Evolutionary conservation across 495 filamentous ascomycete genomes (phyloP), one percentile per base, ranked within the genome.

Genomic region (Glutinoglossum americanum): DNA sequence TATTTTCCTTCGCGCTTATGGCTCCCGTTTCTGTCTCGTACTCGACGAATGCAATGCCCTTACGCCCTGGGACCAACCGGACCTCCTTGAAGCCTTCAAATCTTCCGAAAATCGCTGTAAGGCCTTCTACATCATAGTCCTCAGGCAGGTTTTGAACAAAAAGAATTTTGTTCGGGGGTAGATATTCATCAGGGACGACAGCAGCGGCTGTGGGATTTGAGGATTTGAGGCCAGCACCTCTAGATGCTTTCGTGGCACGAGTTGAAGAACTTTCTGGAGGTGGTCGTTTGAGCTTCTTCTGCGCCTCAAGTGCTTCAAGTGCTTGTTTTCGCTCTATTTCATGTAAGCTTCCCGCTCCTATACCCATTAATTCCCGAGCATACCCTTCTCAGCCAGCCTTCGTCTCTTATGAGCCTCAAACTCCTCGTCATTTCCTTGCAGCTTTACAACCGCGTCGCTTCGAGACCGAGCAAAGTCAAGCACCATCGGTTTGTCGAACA

Each of bases 11-110:
- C 33, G 92, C 92, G 55, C 79, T 82, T 62, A 96, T 96, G 47
- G 93, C 89, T 10, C 87, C 88, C 15, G 80, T 73, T 73, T 96
- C 85, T 60, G 75, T 79, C 67, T 94, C 87, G 71, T 95, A 99
- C 69, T 99, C 93, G 61, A 96, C 87, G 67, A 97, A 97, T 1
- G 87, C 90, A 71, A 99, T 90, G 10, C 86, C 87, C 66, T 79
- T 84, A 59, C 93, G 75, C 7, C 86, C 85, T 6, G 89, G 87
- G 48, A 97, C 89, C 68, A 84, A 70, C 58, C 93, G 80, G 30
- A 95, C 87, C 67, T 97, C 93, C 68, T 81, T 82, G 72, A 97
- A 97, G 56, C 92, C 92, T 61, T 94, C 87, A 72, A 92, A 99
- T 37, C 82, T 80, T 41, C 80, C 80, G 72, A 96, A 99, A 57